Conservation (phyloP, 257 asterid genomes). For the Ajuga chamaepitys region DNA sequence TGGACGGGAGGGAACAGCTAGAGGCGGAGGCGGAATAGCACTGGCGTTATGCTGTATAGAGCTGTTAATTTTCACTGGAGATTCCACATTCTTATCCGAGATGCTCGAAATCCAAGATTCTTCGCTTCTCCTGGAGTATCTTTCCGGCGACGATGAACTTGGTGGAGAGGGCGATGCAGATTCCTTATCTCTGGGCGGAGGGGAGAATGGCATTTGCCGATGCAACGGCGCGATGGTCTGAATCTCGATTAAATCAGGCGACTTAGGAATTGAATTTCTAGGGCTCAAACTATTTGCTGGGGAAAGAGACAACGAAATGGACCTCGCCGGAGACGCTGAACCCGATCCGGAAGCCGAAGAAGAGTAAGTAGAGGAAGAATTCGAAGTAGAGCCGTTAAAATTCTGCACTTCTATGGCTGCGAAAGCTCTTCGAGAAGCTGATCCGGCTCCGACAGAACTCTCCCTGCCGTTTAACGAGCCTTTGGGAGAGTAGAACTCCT, state of each 20-base stretch:
- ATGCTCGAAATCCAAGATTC: conserved; percentile 43
- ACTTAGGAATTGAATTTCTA: conserved; percentile 54
- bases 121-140: conserved; percentile 48
- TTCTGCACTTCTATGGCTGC: conserved; percentile 48
- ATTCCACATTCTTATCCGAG: conserved; percentile 33
- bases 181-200: conserved; percentile 22
- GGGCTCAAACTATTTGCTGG: conserved; percentile 71
- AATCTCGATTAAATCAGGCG: conserved; percentile 78
- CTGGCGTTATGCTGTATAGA: conserved; percentile 13
- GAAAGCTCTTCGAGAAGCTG: conserved; percentile 65
- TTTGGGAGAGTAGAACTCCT: conserved; percentile 82
- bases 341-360: conserved; percentile 72
- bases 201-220: conserved; percentile 25
- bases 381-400: conserved; percentile 42
- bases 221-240: conserved; percentile 33
- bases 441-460: conserved; percentile 64
- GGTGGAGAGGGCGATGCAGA: conserved; percentile 47
- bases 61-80: conserved; percentile 26
- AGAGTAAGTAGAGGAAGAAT: conserved; percentile 56
- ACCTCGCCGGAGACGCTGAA: conserved; percentile 77
- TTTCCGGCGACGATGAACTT: conserved; percentile 61
- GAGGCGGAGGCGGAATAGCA: conserved; percentile 35
- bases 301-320: conserved; percentile 68
- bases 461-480: conserved; percentile 68
- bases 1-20: conserved; percentile 5